Conservation (phyloP, 1,284 basidiomycete species). For the Xerocomus tenax region DNA sequence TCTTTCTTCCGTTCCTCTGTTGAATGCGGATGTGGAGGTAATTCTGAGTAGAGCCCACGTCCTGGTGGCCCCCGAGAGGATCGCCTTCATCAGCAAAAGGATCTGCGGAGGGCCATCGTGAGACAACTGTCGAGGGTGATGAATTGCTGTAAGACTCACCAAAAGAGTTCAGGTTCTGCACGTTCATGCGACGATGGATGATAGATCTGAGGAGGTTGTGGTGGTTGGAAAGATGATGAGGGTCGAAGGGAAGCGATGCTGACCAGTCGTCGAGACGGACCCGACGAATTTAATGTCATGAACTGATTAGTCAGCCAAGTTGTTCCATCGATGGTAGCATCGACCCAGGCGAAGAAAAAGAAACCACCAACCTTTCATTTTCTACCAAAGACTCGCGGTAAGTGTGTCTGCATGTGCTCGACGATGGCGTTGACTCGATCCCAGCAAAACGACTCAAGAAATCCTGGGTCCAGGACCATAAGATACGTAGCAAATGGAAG, state of each 20-base stretch:
- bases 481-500: conserved; percentile 71
- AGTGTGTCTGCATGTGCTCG: conserved; percentile 8
- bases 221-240: conserved; percentile 33
- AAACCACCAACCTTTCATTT: conserved; percentile 64
- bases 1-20: conserved; percentile 99
- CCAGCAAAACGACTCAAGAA: conserved; percentile 66
- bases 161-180: conserved; percentile 78
- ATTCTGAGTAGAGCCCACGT: conserved; percentile 76
- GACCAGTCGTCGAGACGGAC: conserved; percentile 5
- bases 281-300: conserved; percentile 24
- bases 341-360: conserved; percentile 32
- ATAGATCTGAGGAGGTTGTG: conserved; percentile 41
- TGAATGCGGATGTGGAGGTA: conserved; percentile 97
- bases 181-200: conserved; percentile 72
- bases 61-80: conserved; percentile 62
- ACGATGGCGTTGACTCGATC: conserved; percentile 5
- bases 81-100: conserved; percentile 90
- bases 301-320: conserved; percentile 25
- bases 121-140: conserved; percentile 19
- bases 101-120: conserved; percentile 44
- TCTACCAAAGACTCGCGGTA: conserved; percentile 56
- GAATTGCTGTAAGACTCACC: conserved; percentile 42
- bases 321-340: conserved; percentile 13
- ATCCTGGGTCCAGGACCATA: conserved; percentile 63
- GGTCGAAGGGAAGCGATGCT: conserved; percentile 18